Evolutionary conservation across 1,284 basidiomycete species (phyloP).

Genomic region (Chondrostereum purpureum): DNA sequence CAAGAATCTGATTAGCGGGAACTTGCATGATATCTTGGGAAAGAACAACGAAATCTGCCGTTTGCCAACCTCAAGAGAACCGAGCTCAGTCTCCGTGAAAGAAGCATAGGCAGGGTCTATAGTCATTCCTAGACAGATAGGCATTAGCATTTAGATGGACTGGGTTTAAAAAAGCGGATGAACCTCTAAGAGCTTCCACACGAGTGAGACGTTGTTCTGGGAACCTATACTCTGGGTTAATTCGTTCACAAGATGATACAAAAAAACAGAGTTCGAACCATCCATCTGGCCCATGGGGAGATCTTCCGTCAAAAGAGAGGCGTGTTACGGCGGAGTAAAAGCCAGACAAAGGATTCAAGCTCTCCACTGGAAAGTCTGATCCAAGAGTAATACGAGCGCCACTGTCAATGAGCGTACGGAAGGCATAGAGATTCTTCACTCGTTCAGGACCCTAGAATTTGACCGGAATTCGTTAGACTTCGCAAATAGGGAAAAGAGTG

Average conservation of each 20-base stretch:
- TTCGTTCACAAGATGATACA: conserved; percentile 3
- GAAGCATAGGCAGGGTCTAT: conserved; percentile 82
- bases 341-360: conserved; percentile 66
- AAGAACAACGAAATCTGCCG: conserved; percentile 80
- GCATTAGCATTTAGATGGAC: neutral
- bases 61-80: conserved; percentile 72
- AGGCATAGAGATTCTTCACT: conserved; percentile 82
- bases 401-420: conserved; percentile 62
- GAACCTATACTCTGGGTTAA: conserved; percentile 72
- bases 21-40: conserved; percentile 79
- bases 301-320: conserved; percentile 62
- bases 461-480: conserved; percentile 6
- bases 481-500: conserved; percentile 1
- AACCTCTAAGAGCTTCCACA: conserved; percentile 64
- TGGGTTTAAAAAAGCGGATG: neutral
- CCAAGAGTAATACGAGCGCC: conserved; percentile 68
- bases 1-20: conserved; percentile 52
- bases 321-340: conserved; percentile 86
- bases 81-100: conserved; percentile 69
- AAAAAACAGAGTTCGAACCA: conserved; percentile 47
- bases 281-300: conserved; percentile 76
- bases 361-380: conserved; percentile 87
- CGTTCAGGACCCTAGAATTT: conserved; percentile 66
- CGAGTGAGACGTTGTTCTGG: conserved; percentile 74
- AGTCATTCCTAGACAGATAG: conserved; percentile 33